A percentile compares a stretch with the other conserved stretches of the same genome.
Evolutionary conservation across 2,329 filamentous ascomycete species (phyloP).

Genomic region (Graphilbum ipis-grandicollis): DNA sequence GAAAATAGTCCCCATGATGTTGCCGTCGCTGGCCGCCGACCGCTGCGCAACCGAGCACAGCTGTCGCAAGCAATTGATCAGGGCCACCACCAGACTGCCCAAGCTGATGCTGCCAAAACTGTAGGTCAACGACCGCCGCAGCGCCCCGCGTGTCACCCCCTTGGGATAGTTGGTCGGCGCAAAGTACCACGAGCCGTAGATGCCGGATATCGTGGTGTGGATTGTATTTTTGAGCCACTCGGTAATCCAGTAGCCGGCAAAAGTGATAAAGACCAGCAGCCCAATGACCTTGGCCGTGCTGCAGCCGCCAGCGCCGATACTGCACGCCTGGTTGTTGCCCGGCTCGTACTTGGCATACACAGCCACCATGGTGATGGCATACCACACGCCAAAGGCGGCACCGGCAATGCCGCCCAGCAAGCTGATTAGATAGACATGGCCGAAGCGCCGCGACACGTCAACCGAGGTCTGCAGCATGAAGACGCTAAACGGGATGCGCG

Average conservation of each 20-base stretch:
- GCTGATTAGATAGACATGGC: constrained; percentile 75
- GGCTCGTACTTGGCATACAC: constrained; percentile 77
- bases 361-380: constrained; percentile 67
- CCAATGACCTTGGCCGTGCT: constrained; percentile 66
- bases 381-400: constrained; percentile 68
- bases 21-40: constrained; percentile 46
- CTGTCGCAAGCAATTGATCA: constrained; percentile 74
- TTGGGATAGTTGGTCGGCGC: constrained; percentile 51
- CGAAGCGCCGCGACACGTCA: constrained; percentile 66
- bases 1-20: constrained; percentile 45
- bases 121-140: constrained; percentile 69
- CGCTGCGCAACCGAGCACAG: constrained; percentile 62
- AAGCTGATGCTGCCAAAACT: constrained; percentile 84
- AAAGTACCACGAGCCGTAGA: constrained; percentile 93
- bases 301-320: constrained; percentile 41
- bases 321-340: constrained; percentile 32
- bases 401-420: constrained; percentile 65
- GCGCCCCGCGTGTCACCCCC: constrained; percentile 66
- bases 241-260: constrained; percentile 85
- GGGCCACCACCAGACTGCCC: constrained; percentile 69
- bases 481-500: constrained; percentile 76
- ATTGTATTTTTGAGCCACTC: constrained; percentile 92
- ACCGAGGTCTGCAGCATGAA: constrained; percentile 78
- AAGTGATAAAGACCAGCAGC: constrained; percentile 71
- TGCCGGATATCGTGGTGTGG: constrained; percentile 70